These are phyloP conservation scores for Solanum pennellii DNA, from an alignment of 257 asterid genomes.

Conservation along the genomic window DNA sequence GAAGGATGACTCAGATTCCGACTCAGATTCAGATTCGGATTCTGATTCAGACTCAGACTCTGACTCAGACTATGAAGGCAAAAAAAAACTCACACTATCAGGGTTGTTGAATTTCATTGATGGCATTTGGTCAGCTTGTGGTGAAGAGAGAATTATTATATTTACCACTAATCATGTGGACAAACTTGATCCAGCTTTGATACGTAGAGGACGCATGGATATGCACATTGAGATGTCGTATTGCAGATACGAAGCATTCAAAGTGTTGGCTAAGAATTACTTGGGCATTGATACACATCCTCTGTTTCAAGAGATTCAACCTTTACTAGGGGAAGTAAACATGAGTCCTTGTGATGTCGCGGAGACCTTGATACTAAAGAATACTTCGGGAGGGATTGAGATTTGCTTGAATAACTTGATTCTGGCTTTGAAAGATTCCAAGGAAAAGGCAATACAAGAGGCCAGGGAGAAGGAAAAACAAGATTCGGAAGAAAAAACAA, in stretches of 20 bases:
- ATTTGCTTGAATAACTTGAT: neutral
- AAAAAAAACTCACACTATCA: neutral
- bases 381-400: neutral
- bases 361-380: neutral
- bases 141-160: neutral
- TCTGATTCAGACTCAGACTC: neutral
- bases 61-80: neutral
- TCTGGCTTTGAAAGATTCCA: neutral
- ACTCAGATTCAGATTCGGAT: neutral
- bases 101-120: neutral
- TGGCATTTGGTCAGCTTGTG: neutral
- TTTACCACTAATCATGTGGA: neutral
- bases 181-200: neutral
- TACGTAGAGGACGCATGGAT: neutral
- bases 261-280: neutral
- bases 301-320: neutral
- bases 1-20: neutral
- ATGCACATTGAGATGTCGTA: neutral
- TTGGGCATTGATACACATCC: neutral
- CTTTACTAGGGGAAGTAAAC: neutral
- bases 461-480: neutral
- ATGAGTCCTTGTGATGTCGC: neutral
- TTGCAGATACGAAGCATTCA: slow-evolving; percentile 1
- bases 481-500: neutral
- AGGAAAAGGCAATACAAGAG: neutral